Percentiles rank a stretch among this genome's conserved stretches.
Evolutionary conservation across 1,139 yeast genomes (phyloP).

Genomic region (Yamadazyma oceani): DNA sequence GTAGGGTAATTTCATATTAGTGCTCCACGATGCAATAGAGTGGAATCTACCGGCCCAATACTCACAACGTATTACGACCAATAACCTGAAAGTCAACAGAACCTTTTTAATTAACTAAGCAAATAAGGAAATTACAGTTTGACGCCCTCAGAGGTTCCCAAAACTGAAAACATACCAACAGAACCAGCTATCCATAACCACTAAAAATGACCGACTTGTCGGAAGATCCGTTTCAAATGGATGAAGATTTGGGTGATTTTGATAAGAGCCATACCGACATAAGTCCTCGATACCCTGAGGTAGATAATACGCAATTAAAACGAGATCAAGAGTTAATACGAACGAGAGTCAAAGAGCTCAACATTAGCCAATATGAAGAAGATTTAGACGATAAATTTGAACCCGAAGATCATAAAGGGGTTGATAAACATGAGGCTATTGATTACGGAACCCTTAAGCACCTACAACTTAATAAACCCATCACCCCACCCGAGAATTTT

Average conservation of each 20-base stretch:
- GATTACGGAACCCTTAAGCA: conserved; percentile 5
- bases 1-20: too few relatives aligned
- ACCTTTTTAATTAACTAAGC: too few relatives aligned
- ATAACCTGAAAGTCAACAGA: too few relatives aligned
- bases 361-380: conserved; percentile 36
- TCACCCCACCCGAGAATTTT: conserved; percentile 88
- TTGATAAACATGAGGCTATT: conserved; percentile 2
- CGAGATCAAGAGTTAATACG: conserved; percentile 34
- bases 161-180: not conserved
- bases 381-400: conserved; percentile 46
- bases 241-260: conserved; percentile 33
- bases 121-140: too few relatives aligned
- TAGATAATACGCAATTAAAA: conserved; percentile 13
- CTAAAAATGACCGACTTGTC: conserved; percentile 21
- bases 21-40: too few relatives aligned
- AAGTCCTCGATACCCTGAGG: conserved; percentile 18
- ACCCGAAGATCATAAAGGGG: conserved; percentile 20
- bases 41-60: too few relatives aligned
- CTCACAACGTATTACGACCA: too few relatives aligned
- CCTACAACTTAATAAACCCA: conserved; percentile 18
- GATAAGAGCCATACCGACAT: conserved; percentile 16
- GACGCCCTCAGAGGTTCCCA: not conserved
- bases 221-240: conserved; percentile 50
- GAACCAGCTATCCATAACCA: not conserved
- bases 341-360: conserved; percentile 30